Evolutionary conservation across 805 yeast genomes (phyloP), one percentile per base, ranked within the genome.

Genomic region (Sugiyamaella chiloensis): DNA sequence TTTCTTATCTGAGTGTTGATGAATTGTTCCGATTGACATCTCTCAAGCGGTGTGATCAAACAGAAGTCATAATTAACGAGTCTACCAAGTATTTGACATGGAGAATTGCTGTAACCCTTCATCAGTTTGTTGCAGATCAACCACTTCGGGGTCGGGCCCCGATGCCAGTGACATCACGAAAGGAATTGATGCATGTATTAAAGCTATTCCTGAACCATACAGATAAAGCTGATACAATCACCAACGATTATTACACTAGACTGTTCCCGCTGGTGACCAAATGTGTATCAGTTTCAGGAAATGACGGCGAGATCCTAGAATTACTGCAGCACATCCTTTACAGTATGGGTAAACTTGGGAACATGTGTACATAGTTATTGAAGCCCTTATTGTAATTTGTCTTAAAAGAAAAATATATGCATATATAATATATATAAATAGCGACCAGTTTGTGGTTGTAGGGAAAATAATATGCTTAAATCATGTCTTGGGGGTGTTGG

Each of bases 91-190:
- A 69, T 55, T 69, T 86, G 26, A 63, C 78, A 0, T 71, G 80
- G 16, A 71, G 96, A 34, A 67, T 76, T 21, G 79, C 85, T 0
- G 72, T 85, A 51, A 74, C 79, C 0, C 64, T 90, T 37, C 72
- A 84, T 47, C 77, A 84, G 50, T 81, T 78, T 52, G 68, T 85
- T 5, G 78, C 83, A 12, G 89, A 85, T 53, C 76, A 74, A 43
- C 75, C 72, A 26, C 65, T 89, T 9, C 60, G 83, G 4, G 78
- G 80, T 29, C 69, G 63, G 24, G 76, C 76, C 44, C 97, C 97
- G 0, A 68, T 85, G 12, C 78, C 91, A 0, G 71, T 75, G 32
- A 63, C 85, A 5, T 87, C 87, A 54, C 77, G 77, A 46, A 64
- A 68, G 4, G 98, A 90, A 61, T 58, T 89, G 12, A 29, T 54